Percentiles rank a stretch among this genome's conserved stretches.
phyloP scores from a whole-genome alignment of 2,329 filamentous ascomycete species.

The Epichloe aotearoae region DNA sequence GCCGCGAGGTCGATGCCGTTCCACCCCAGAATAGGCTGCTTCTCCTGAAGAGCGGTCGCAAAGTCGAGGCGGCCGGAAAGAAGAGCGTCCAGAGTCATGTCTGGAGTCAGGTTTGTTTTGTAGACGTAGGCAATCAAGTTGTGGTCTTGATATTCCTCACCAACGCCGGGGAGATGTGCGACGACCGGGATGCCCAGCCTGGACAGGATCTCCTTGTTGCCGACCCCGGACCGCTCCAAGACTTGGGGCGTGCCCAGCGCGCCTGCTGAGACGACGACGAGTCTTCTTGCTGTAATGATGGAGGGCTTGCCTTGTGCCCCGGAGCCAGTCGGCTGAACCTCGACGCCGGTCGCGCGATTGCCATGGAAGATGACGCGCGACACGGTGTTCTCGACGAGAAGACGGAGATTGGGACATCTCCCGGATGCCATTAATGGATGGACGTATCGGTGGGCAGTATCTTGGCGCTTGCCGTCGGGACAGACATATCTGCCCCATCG shows the following conservation, averaged over 20 bases:
- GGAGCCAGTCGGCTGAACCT: constrained; percentile 31
- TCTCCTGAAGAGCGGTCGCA: constrained; percentile 28
- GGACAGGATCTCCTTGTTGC: constrained; percentile 34
- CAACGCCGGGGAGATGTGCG: constrained; percentile 37
- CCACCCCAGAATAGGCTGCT: constrained; percentile 40
- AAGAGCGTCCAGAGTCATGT: constrained; percentile 34
- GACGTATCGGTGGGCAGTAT: constrained; percentile 39
- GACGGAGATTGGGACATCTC: constrained; percentile 43
- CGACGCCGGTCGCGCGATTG: constrained; percentile 43
- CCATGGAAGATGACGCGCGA: constrained; percentile 37
- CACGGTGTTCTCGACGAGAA: constrained; percentile 44
- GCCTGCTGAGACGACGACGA: constrained; percentile 27
- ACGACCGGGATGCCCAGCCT: constrained; percentile 31
- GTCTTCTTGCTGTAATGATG: constrained; percentile 15
- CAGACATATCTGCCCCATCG: constrained; percentile 27
- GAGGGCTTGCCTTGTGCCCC: constrained; percentile 5
- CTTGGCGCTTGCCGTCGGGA: constrained; percentile 39
- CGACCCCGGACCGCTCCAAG: constrained; percentile 50
- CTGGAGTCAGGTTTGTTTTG: constrained; percentile 15
- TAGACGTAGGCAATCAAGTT: constrained; percentile 41
- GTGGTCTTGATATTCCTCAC: constrained; percentile 41
- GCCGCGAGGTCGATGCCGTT: constrained; percentile 42
- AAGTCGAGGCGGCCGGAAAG: constrained; percentile 26
- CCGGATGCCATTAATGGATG: constrained; percentile 17
- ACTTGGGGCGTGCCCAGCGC: constrained; percentile 40